Evolutionary conservation across 1,284 basidiomycete species (phyloP).

Genomic region (Taiwanofungus camphoratus): DNA sequence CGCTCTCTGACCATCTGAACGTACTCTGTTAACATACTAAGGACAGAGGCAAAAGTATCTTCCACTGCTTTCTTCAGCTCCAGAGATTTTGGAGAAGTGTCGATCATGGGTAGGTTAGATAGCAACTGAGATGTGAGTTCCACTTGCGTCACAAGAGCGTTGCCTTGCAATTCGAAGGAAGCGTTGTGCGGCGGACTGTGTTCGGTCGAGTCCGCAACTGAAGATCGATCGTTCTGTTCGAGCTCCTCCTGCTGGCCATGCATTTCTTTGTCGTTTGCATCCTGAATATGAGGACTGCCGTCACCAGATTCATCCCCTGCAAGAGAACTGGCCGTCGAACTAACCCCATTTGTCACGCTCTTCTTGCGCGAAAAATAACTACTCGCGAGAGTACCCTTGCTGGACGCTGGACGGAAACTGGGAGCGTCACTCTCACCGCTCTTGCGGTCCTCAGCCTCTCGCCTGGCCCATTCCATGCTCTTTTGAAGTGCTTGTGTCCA

Average conservation of each 20-base stretch:
- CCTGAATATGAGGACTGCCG: slow-evolving; percentile 4
- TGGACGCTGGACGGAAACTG: slow-evolving; percentile 19
- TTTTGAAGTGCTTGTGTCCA: slow-evolving; percentile 77
- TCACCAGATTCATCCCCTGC: slow-evolving; percentile 16
- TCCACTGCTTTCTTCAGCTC: slow-evolving; percentile 57
- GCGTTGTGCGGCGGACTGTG: slow-evolving; percentile 58
- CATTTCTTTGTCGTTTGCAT: slow-evolving; percentile 9
- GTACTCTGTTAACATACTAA: slow-evolving; percentile 64
- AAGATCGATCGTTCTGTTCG: slow-evolving; percentile 37
- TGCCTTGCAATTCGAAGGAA: slow-evolving; percentile 71
- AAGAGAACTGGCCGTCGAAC: slow-evolving; percentile 10
- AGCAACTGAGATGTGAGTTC: slow-evolving; percentile 74
- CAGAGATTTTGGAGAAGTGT: slow-evolving; percentile 31
- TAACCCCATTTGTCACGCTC: not conserved
- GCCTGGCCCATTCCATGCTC: slow-evolving; percentile 63
- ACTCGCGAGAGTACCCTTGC: slow-evolving; percentile 12
- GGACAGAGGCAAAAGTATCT: slow-evolving; percentile 57
- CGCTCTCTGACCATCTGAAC: slow-evolving; percentile 70
- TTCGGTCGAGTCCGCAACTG: slow-evolving; percentile 38
- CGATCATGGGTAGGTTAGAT: slow-evolving; percentile 39
- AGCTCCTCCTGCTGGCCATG: slow-evolving; percentile 34
- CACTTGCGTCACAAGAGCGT: slow-evolving; percentile 73
- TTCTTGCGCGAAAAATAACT: slow-evolving; percentile 5
- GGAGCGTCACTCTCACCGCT: slow-evolving; percentile 31
- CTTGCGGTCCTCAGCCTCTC: slow-evolving; percentile 23